Evolutionary conservation across 2,329 filamentous ascomycete genomes (phyloP), one percentile per base, ranked within the genome.

Genomic region (Exophiala sp.): DNA sequence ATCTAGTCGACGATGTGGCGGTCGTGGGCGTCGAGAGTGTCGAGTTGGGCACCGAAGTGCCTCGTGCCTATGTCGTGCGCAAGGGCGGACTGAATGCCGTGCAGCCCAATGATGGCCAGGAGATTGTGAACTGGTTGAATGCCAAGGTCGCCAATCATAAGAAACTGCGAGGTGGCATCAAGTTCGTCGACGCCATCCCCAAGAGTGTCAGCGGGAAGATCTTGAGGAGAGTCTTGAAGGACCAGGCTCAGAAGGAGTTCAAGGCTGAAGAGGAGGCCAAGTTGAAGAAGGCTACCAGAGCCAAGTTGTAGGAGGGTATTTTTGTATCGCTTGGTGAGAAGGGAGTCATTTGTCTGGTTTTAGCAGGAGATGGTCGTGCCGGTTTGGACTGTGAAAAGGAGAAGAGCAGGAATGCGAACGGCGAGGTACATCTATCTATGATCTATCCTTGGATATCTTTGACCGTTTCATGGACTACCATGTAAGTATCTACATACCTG

Each of bases 101-200:
- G 75, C 77, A 80, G 22, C 76, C 93, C 8, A 48, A 48, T 9
- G 58, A 60, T 42, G 48, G 60, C 32, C 14, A 65, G 37, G 46
- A 47, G 22, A 68, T 74, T 22, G 48, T 60, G 38, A 50, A 60
- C 19, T 63, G 64, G 55, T 52, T 67, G 19, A 58, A 63, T 41
- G 55, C 47, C 1, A 58, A 62, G 27, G 62, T 65, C 3, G 64
- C 65, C 10, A 60, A 61, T 18, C 63, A 68, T 50, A 69, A 70
- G 54, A 60, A 62, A 54, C 49, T 70, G 27, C 56, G 65, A 13
- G 67, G 66, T 14, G 67, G 67, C 1, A 60, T 70, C 16, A 60
- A 65, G 22, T 69, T 69, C 40, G 53, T 69, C 11, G 60, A 65
- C 13, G 59, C 59, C 4, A 65, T 70, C 14, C 68, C 68, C 1